These are phyloP conservation scores for Ustilago curta DNA, from an alignment of 1,284 basidiomycete species.

Conservation along the genomic window DNA sequence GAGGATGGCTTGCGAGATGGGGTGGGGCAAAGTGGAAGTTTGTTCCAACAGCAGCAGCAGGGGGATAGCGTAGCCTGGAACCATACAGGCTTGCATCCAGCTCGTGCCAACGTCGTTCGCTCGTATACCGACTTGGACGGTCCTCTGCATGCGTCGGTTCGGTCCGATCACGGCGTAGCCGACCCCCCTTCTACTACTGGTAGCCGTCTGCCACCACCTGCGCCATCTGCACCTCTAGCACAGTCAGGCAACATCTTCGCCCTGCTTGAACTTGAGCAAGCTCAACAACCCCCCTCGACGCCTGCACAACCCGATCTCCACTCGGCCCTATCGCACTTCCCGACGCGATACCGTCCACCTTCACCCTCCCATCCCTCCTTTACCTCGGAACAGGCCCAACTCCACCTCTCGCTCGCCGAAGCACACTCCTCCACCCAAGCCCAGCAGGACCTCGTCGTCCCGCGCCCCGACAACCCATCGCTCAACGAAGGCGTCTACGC, in stretches of 20 bases:
- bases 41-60: background rate
- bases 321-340: conserved; percentile 11
- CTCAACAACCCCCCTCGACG: background rate
- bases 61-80: conserved; percentile 7
- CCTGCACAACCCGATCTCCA: background rate
- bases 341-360: conserved; percentile 25
- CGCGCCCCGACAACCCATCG: conserved; percentile 31
- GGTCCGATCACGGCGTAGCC: background rate
- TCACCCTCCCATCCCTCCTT: conserved; percentile 33
- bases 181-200: background rate
- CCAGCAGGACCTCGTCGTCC: conserved; percentile 20
- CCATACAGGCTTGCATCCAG: conserved; percentile 20
- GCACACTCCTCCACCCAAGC: conserved; percentile 27
- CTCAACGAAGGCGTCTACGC: conserved; percentile 41
- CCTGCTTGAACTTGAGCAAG: conserved; percentile 10
- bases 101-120: background rate
- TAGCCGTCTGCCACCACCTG: background rate
- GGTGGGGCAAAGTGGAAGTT: conserved; percentile 13
- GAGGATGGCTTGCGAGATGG: background rate
- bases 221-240: conserved; percentile 12
- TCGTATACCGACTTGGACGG: conserved; percentile 24
- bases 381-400: conserved; percentile 31
- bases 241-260: conserved; percentile 36
- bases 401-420: conserved; percentile 35
- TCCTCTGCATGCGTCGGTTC: conserved; percentile 27